Evolutionary conservation across 768 basidiomycete species (phyloP).

Genomic region (Strobilomyces confusus): DNA sequence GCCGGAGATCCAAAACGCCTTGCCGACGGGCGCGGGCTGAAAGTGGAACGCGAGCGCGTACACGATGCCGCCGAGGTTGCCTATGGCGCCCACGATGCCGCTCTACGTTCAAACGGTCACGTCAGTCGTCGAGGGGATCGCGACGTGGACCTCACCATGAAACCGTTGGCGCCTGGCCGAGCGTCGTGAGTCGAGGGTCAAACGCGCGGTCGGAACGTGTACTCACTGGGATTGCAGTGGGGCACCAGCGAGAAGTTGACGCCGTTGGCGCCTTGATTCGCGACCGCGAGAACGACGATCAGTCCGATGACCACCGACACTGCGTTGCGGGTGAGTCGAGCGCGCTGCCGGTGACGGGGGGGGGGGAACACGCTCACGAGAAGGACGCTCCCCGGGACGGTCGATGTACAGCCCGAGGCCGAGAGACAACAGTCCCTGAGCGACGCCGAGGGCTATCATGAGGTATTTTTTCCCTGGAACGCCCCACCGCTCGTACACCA

Average conservation of each 20-base stretch:
- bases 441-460: background rate
- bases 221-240: constrained; percentile 6
- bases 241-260: background rate
- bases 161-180: constrained; percentile 2
- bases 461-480: constrained; percentile 2
- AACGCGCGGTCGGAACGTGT: background rate
- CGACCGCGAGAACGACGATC: background rate
- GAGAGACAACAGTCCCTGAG: background rate
- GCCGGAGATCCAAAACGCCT: background rate
- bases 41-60: background rate
- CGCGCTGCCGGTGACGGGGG: too few species aligned
- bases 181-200: background rate
- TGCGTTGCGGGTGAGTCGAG: background rate
- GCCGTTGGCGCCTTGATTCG: background rate
- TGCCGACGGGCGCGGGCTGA: background rate
- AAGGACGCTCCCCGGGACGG: constrained; percentile 12
- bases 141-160: constrained; percentile 26
- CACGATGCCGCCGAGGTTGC: background rate
- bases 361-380: constrained; percentile 9
- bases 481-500: background rate
- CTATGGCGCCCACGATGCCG: background rate
- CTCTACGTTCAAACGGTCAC: background rate
- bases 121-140: background rate
- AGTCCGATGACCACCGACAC: background rate
- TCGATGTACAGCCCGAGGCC: constrained; percentile 40